A percentile compares a stretch with the other conserved stretches of the same genome.
These are phyloP conservation scores for Suhomyces coccinellae DNA, from an alignment of 1,139 yeast genomes.

Conservation along the genomic window DNA sequence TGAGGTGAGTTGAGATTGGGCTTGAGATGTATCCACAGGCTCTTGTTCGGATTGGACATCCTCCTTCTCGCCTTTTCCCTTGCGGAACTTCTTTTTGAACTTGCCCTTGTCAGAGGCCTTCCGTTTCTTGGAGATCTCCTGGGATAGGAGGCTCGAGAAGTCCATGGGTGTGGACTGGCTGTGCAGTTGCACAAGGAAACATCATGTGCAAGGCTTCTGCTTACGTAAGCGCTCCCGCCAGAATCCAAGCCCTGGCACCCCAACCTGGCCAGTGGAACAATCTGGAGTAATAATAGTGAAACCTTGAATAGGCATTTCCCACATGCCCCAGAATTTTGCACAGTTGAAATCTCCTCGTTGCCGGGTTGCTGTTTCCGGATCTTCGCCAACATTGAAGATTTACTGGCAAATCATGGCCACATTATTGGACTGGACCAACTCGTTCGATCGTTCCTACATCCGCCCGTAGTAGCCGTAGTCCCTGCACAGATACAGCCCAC, in stretches of 20 bases:
- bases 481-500: not conserved
- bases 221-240: no score
- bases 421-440: no score
- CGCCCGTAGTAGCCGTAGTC: not conserved
- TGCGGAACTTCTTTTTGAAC: slow-evolving; percentile 1
- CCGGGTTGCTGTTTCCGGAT: not conserved
- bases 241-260: no score
- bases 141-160: slow-evolving; percentile 33
- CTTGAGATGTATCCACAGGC: not conserved
- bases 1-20: not conserved
- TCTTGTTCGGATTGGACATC: not conserved
- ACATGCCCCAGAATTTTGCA: not conserved
- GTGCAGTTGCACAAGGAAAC: not conserved
- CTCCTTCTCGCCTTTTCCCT: slow-evolving; percentile 2
- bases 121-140: slow-evolving; percentile 36
- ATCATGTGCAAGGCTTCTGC: not conserved
- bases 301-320: not conserved
- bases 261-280: no score
- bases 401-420: no score
- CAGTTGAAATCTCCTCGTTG: not conserved
- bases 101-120: slow-evolving; percentile 5
- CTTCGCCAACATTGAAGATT: no score
- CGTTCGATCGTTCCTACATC: no score
- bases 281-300: no score
- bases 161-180: slow-evolving; percentile 30